Base-by-base conservation (phyloP, 495 filamentous ascomycete genomes). In the Jackrogersella minutella region DNA sequence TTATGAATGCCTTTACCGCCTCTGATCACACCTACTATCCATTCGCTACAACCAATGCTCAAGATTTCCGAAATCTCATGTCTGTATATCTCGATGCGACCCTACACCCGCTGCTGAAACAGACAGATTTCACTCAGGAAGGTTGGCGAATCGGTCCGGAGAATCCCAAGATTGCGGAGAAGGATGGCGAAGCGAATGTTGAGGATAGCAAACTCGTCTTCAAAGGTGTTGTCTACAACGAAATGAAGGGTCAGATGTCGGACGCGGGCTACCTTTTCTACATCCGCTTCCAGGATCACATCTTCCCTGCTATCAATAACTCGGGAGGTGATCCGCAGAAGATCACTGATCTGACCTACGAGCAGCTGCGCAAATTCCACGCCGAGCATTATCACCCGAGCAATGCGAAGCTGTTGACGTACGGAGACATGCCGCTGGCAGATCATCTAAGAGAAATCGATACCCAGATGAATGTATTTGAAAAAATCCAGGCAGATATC, bases 181-280 rank as follows among this genome's bases (percentile, higher is more conserved):
- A 69, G 19, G 68, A 77, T 43, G 33, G 70, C 75, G 58, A 80
- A 74, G 74, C 61, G 33, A 71, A 69, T 19, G 72, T 74, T 56
- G 79, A 76, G 51, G 79, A 78, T 49, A 84, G 79, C 51, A 86
- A 85, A 33, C 85, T 98, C 16, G 89, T 97, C 11, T 99, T 99
- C 82, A 99, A 99, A 75, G 95, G 95, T 19, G 95, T 99, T 9
- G 95, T 99, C 19, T 99, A 99, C 77, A 99, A 99, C 72, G 95
- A 99, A 79, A 99, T 99, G 95, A 99, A 99, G 78, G 95, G 95
- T 0, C 93, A 97, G 73, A 97, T 98, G 87, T 98, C 95, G 6
- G 95, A 98, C 76, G 91, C 95, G 11, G 92, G 92, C 70, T 98
- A 99, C 75, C 83, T 98, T 2, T 99, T 90, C 79, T 97, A 97